Evolutionary conservation across 2,329 filamentous ascomycete species (phyloP).

Genomic region (Dothidotthia symphoricarpi): DNA sequence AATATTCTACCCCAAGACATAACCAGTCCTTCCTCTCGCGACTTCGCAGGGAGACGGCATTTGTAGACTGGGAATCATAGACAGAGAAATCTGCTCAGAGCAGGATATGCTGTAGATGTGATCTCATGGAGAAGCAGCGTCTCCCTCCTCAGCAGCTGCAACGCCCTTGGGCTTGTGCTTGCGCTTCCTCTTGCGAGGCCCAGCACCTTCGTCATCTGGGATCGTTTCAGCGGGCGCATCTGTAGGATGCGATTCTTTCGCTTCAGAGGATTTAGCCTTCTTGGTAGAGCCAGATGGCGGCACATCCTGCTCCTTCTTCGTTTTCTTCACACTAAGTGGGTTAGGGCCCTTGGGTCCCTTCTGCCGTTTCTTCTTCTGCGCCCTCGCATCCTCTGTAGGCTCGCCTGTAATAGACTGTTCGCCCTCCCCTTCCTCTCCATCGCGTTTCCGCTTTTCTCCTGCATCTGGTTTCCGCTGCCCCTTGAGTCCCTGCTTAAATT

Average conservation of each 20-base stretch:
- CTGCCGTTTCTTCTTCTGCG: slow-evolving; percentile 51
- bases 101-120: neutral
- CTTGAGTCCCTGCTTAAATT: slow-evolving; percentile 70
- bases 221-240: slow-evolving; percentile 8
- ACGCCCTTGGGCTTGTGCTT: slow-evolving; percentile 41
- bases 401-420: slow-evolving; percentile 20
- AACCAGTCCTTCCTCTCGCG: too few relatives aligned
- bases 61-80: slow-evolving; percentile 11
- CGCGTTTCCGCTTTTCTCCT: slow-evolving; percentile 39
- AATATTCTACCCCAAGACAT: too few relatives aligned
- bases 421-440: slow-evolving; percentile 51
- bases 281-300: slow-evolving; percentile 12
- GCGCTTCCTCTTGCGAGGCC: slow-evolving; percentile 40
- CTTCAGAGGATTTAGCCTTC: slow-evolving; percentile 12
- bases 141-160: slow-evolving; percentile 13
- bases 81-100: neutral
- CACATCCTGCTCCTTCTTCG: slow-evolving; percentile 51
- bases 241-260: slow-evolving; percentile 6
- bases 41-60: neutral
- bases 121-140: slow-evolving; percentile 22
- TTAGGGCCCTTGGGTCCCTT: slow-evolving; percentile 69
- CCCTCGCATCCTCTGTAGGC: slow-evolving; percentile 20
- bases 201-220: slow-evolving; percentile 23
- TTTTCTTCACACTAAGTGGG: slow-evolving; percentile 68
- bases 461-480: slow-evolving; percentile 36